Evolutionary conservation across 2,329 filamentous ascomycete genomes (phyloP).

Genomic region (Ophiocordyceps polyrhachis-furcata): DNA sequence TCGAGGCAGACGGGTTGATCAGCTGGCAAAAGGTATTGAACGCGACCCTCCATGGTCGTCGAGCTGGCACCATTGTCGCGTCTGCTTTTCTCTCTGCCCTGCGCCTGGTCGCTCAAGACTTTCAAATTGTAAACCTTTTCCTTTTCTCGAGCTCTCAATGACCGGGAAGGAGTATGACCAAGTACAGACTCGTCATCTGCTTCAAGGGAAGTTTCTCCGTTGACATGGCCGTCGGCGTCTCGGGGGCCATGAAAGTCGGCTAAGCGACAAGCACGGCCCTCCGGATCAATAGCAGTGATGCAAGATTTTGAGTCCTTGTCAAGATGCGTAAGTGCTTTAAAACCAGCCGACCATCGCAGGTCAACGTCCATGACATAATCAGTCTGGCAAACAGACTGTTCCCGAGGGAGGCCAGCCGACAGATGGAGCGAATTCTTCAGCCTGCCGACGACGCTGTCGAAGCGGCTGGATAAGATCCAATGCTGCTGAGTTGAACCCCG

Average conservation of each 20-base stretch:
- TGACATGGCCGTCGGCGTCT: conserved; percentile 6
- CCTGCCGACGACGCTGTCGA: conserved; percentile 22
- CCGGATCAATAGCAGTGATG: conserved; percentile 22
- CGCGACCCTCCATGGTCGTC: conserved; percentile 19
- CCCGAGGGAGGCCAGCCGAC: conserved; percentile 8
- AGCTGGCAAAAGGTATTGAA: conserved; percentile 25
- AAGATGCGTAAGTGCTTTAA: conserved; percentile 14
- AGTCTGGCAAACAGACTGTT: conserved; percentile 14
- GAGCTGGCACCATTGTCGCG: conserved; percentile 9
- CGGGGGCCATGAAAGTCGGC: conserved; percentile 7
- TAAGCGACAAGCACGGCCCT: conserved; percentile 9
- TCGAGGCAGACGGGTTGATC: conserved; percentile 27
- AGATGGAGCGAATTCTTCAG: conserved; percentile 17
- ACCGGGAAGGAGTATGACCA: conserved; percentile 31
- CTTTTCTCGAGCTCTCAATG: conserved; percentile 26
- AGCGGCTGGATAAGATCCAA: conserved; percentile 23
- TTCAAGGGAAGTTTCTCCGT: conserved; percentile 17
- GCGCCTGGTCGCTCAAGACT: conserved; percentile 35
- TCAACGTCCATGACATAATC: conserved; percentile 30
- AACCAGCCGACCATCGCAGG: conserved; percentile 25
- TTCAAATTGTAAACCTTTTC: conserved; percentile 41
- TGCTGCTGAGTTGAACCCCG: conserved; percentile 8
- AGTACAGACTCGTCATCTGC: conserved; percentile 26
- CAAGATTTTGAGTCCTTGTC: conserved; percentile 25
- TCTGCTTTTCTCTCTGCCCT: conserved; percentile 31